Evolutionary conservation across 192 early-diverging fungal genomes (phyloP), one percentile per base, ranked within the genome.

Genomic region (Pilaira anomala): DNA sequence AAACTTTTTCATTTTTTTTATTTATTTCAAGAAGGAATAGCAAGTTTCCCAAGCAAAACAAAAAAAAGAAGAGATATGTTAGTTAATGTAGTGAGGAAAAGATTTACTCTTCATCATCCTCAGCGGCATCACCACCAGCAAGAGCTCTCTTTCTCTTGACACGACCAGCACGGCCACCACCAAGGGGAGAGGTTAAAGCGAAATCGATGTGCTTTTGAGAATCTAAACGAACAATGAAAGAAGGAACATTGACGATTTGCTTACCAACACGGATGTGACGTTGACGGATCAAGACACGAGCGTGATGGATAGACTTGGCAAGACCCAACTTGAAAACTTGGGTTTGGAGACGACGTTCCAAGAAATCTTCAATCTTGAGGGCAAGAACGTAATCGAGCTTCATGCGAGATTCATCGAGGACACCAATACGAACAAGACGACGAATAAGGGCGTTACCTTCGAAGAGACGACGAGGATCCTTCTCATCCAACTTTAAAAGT

Each of bases 401-500:
- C 83, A 94, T 94, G 79, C 94, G 97, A 84, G 83, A 73, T 80
- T 98, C 96, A 78, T 95, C 93, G 76, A 98, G 88, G 78, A 98
- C 92, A 83, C 95, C 96, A 62, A 94, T 95, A 75, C 95, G 92
- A 71, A 98, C 96, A 78, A 98, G 85, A 73, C 96, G 91, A 69
- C 96, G 91, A 83, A 98, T 96, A 63, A 98, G 88, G 41, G 95
- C 96, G 81, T 98, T 98, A 83, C 96, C 96, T 86, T 97, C 96
- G 76, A 97, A 98, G 64, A 97, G 88, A 82, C 96, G 95, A 65
- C 91, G 88, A 70, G 96, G 91, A 80, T 96, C 93, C 88, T 96
- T 96, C 74, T 87, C 88, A 61, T 96, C 93, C 60, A 97, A 84
- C 61, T 92, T 97, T 69, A 98, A 85, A 65, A 98, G 91, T 83